These are phyloP conservation scores for Mesotaenium endlicherianum DNA, from an alignment of 139 green algal genomes.

Conservation along the genomic window DNA sequence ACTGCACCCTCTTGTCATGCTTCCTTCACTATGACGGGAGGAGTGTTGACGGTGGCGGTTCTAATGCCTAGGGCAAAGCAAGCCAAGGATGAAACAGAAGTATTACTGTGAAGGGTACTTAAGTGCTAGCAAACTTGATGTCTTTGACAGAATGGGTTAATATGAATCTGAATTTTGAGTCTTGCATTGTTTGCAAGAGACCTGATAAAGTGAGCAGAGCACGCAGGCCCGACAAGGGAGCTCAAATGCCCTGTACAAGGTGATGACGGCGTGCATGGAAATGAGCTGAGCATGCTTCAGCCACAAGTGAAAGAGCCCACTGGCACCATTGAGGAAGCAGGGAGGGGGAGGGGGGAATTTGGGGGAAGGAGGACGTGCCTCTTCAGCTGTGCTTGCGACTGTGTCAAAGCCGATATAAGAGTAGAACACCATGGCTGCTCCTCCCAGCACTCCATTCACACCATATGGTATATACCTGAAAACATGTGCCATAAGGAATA, in stretches of 20 bases:
- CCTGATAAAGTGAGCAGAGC: not conserved
- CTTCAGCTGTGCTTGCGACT: slow-evolving; percentile 32
- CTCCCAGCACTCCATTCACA: slow-evolving; percentile 26
- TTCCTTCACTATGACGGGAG: too few relatives aligned
- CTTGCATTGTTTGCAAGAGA: too few relatives aligned
- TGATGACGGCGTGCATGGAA: not conserved
- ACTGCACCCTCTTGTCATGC: too few relatives aligned
- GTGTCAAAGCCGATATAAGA: slow-evolving; percentile 49
- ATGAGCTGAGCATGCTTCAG: not conserved
- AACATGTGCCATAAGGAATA: too few relatives aligned
- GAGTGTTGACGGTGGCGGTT: too few relatives aligned
- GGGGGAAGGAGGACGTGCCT: slow-evolving; percentile 2
- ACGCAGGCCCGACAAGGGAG: not conserved
- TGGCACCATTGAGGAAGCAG: too few relatives aligned
- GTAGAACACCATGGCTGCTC: slow-evolving; percentile 45
- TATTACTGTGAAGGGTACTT: too few relatives aligned
- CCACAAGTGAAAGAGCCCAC: not conserved
- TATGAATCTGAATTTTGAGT: too few relatives aligned
- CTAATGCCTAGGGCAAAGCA: too few relatives aligned
- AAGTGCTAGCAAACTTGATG: too few relatives aligned
- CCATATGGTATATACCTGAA: slow-evolving; percentile 37
- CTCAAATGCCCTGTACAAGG: not conserved
- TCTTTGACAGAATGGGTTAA: too few relatives aligned
- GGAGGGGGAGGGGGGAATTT: not conserved
- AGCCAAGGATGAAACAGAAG: too few relatives aligned